Base-by-base conservation (phyloP, 1,284 basidiomycete genomes). In the Volvariella surrecta region DNA sequence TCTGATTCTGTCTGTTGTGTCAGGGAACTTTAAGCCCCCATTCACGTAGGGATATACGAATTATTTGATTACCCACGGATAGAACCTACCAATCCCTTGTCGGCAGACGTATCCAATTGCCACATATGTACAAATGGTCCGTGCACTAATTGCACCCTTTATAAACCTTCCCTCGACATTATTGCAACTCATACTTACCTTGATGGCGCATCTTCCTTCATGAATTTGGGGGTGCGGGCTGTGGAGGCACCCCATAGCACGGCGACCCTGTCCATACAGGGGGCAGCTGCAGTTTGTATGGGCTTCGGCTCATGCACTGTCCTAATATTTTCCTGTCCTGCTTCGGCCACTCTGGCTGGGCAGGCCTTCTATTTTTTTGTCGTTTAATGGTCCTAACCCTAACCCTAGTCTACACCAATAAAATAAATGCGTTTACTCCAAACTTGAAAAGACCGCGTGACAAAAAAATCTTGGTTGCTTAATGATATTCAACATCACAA, bases 311-410 rank as follows among this genome's bases (percentile, higher is more conserved):
- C 70, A 74, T 78, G 75, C 73, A 78, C 67, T 67, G 73, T 79
- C 76, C 64, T 52, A 79, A 79, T 79, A 79, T 80, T 79, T 79
- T 66, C 75, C 76, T 65, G 74, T 74, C 68, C 71, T 63, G 42
- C 52, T 44, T 47, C 30, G 47, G 52, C 49, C 49, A 49, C 49
- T 52, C 51, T 52, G 47, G 50, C 49, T 50, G 48, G 44, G 47
- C 32, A 40, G 45, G 51, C 45, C 40, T 22, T 31, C 39, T 42
- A 32, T 40, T 42, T 48, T 43, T 48, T 41, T 18, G 39, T 13
- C 18, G n/a, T 18, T 48, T 18, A 19, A 9, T 16, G 1, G 19
- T 39, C 22, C 47, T 48, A 48, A 48, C 47, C 47, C 47, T 48
- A 48, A 48, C 47, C 47, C 38, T 45, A 48, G 6, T 39, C 35